These are phyloP conservation scores for Dionaea muscipula DNA, from an alignment of 179 eudicot genomes.

Conservation along the genomic window DNA sequence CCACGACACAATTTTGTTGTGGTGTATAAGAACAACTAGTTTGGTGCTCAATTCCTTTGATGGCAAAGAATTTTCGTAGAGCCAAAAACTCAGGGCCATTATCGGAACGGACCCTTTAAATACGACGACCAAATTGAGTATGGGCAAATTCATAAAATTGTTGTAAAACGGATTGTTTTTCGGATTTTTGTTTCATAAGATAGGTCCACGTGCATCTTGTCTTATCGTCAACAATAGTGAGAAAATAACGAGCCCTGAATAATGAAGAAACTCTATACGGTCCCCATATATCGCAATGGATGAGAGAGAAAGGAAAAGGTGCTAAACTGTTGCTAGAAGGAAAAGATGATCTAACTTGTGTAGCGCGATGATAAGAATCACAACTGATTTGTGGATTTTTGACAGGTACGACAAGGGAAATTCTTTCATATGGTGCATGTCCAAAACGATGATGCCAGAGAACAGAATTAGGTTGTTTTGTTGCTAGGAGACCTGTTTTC, in stretches of 20 bases:
- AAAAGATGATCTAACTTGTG: not conserved
- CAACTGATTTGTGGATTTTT: not conserved
- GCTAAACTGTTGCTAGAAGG: not conserved
- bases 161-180: not conserved
- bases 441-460: not conserved
- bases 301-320: not conserved
- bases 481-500: too few species aligned
- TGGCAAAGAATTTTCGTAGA: not conserved
- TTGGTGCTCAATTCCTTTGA: not conserved
- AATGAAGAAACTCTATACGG: not conserved
- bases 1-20: not conserved
- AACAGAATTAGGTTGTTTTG: not conserved
- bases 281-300: not conserved
- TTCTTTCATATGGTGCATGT: not conserved
- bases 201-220: not conserved
- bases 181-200: not conserved
- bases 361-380: constrained; percentile 1
- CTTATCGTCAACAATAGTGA: not conserved
- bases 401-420: not conserved
- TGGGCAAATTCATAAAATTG: not conserved
- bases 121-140: too few species aligned
- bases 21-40: not conserved
- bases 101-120: too few species aligned
- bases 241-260: not conserved
- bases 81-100: too few species aligned